Conservation (phyloP, 805 yeast genomes). For the Lipomyces spencermartinsiae region DNA sequence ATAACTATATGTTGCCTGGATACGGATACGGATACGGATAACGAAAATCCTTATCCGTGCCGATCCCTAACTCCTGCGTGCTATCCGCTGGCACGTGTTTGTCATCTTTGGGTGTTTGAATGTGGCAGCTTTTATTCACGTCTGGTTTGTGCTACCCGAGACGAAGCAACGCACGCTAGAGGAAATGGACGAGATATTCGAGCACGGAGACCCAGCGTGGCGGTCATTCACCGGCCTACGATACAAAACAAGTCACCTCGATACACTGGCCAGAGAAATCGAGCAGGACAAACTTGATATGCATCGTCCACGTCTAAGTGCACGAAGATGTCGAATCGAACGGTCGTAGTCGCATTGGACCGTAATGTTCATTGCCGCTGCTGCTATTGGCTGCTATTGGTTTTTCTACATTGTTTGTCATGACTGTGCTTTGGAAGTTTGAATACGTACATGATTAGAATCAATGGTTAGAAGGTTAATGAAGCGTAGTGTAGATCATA, state of each 20-base stretch:
- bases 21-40: no score
- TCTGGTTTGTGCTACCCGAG: conserved; percentile 60
- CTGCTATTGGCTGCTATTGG: not conserved
- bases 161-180: conserved; percentile 83
- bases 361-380: not conserved
- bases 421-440: not conserved
- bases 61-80: no score
- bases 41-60: no score
- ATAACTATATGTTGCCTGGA: no score
- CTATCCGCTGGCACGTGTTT: conserved; percentile 80
- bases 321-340: not conserved
- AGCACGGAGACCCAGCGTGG: conserved; percentile 6
- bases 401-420: conserved; percentile 2
- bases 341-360: not conserved
- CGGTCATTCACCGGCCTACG: not conserved
- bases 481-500: not conserved
- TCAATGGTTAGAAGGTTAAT: not conserved
- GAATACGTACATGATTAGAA: not conserved
- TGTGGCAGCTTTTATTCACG: conserved; percentile 68
- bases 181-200: no score
- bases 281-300: not conserved
- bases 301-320: not conserved
- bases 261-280: conserved; percentile 2
- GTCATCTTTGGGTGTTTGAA: conserved; percentile 75
- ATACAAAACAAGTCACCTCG: not conserved